Conservation (phyloP, 495 filamentous ascomycete genomes). For the Penicillium crystallinum region DNA sequence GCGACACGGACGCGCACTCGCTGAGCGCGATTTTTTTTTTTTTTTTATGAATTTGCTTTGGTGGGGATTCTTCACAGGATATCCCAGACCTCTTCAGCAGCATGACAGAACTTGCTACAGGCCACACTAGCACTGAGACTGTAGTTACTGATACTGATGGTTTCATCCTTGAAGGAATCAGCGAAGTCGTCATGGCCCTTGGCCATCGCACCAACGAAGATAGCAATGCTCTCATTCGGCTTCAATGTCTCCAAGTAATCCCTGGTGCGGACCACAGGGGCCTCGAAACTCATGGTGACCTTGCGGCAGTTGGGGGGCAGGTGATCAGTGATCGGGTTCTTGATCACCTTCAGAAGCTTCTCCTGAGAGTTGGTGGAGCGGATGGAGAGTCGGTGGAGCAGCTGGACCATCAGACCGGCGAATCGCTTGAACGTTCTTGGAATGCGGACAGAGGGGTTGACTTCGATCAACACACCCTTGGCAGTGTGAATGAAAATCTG, state of each 20-base stretch:
- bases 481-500: slow-evolving; percentile 98
- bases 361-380: slow-evolving; percentile 93
- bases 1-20: slow-evolving; percentile 12
- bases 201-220: slow-evolving; percentile 98
- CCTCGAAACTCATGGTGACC: slow-evolving; percentile 89
- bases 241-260: slow-evolving; percentile 80
- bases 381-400: slow-evolving; percentile 94
- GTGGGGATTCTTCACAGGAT: slow-evolving; percentile 62
- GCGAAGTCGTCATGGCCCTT: slow-evolving; percentile 95
- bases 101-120: slow-evolving; percentile 98
- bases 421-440: slow-evolving; percentile 98
- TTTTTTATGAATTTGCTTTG: not conserved
- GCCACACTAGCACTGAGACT: slow-evolving; percentile 94
- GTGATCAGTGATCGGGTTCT: slow-evolving; percentile 95
- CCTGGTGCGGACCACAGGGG: slow-evolving; percentile 74
- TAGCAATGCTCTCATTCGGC: slow-evolving; percentile 86
- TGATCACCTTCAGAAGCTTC: slow-evolving; percentile 95
- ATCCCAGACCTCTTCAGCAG: slow-evolving; percentile 93
- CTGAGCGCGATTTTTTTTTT: slow-evolving; percentile 10
- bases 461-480: slow-evolving; percentile 94
- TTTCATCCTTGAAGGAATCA: slow-evolving; percentile 88
- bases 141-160: slow-evolving; percentile 97
- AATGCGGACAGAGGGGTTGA: slow-evolving; percentile 93
- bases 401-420: slow-evolving; percentile 95
- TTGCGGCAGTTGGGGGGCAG: slow-evolving; percentile 96